Evolutionary conservation across 2,329 filamentous ascomycete species (phyloP), one percentile per base, ranked within the genome.

Genomic region (Phyllosticta citribraziliensis): DNA sequence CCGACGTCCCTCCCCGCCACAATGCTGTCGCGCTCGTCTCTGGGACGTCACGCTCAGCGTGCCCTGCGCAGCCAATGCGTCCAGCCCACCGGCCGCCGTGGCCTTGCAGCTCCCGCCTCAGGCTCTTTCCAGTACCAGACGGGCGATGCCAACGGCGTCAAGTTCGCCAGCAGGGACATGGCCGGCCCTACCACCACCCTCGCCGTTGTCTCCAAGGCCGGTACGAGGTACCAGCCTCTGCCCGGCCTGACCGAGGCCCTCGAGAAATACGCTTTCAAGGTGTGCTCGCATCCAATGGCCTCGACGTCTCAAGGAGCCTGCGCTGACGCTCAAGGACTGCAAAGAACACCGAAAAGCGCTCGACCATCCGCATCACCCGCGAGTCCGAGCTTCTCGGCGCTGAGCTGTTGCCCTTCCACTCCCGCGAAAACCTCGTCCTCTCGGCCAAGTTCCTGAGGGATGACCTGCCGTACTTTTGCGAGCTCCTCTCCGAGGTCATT

Each of bases 221-320:
- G 94, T 72, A 95, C 93, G 66, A 84, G 94, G 76, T 97, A 93
- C 78, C 87, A 99, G 81, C 84, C 89, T 66, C 82, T 89, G 67
- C 94, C 94, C 65, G 94, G 94, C 67, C 83, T 97, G 76, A 88
- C 93, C 66, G 88, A 92, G 73, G 93, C 88, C 63, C 84, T 99
- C 67, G 89, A 94, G 80, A 89, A 91, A 76, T 99, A 95, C 80
- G 93, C 95, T 67, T 99, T 97, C 86, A 96, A 96, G 89, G 94
- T 91, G 75, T 69, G 67, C 55, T 19, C 19, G 3, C 52, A 12
- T 35, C 20, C 33, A 56, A 51, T 55, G 51, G 55, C 60, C 24
- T 61, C 51, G 56, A 50, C 52, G 55, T 62, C 59, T 57, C 19
- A 47, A 47, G 33, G 33, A 11, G 40, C 40, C 24, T 35, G 35